Conservation (phyloP, 352 stramenopile genomes). For the Blastocystis sp. region DNA sequence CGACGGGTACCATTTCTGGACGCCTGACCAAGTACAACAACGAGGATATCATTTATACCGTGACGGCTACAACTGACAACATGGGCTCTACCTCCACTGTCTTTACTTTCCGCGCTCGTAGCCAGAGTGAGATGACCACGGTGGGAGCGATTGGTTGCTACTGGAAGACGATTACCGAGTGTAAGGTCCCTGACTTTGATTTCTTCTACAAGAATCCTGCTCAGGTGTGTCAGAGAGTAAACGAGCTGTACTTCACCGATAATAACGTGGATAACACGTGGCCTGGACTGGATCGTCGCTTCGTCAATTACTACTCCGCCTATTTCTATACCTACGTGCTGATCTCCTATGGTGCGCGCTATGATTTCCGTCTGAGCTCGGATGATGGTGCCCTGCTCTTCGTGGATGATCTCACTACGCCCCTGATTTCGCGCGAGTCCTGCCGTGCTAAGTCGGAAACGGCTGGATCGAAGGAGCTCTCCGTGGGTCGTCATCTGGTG, state of each 20-base stretch:
- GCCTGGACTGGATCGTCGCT: constrained; percentile 51
- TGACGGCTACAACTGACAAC: not conserved
- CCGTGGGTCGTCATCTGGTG: constrained; percentile 14
- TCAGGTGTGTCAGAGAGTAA: constrained; percentile 28
- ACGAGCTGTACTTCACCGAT: constrained; percentile 40
- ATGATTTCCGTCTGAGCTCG: constrained; percentile 44
- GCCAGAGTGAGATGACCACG: constrained; percentile 22
- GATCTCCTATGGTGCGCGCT: not conserved
- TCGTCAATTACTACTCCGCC: constrained; percentile 52
- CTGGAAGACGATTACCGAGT: constrained; percentile 45
- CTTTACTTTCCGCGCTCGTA: constrained; percentile 33
- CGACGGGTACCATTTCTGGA: constrained; percentile 32
- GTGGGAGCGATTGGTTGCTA: constrained; percentile 39
- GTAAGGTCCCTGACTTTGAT: constrained; percentile 28
- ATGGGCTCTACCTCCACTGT: not conserved
- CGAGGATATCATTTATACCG: constrained; percentile 9
- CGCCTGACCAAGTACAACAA: not conserved
- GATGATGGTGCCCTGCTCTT: constrained; percentile 48
- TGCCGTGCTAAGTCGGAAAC: not conserved
- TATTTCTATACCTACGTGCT: constrained; percentile 48
- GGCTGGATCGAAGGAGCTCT: not conserved
- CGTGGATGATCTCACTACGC: constrained; percentile 21
- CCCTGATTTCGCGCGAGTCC: constrained; percentile 26
- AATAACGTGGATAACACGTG: constrained; percentile 52
- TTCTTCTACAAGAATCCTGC: constrained; percentile 55